Conservation (phyloP, 495 filamentous ascomycete genomes). For the Bombardia bombarda region DNA sequence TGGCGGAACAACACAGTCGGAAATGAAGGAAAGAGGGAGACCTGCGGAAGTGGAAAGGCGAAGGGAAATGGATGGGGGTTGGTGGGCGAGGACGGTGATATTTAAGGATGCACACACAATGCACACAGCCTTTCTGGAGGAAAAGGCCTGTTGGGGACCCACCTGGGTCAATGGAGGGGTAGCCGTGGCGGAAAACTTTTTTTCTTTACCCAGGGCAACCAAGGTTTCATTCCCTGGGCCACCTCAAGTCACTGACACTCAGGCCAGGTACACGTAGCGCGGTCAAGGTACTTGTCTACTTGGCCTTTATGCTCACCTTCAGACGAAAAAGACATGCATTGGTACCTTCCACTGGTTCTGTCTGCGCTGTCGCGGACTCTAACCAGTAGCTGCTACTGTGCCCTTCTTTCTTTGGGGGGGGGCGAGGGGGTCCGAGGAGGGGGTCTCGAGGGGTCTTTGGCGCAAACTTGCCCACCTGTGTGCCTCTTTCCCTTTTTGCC, state of each 20-base stretch:
- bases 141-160: constrained; percentile 8
- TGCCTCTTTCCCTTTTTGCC: constrained; percentile 9
- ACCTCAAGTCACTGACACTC: neutral
- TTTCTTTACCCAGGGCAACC: constrained; percentile 13
- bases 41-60: constrained; percentile 12
- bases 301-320: neutral
- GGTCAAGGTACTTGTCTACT: neutral
- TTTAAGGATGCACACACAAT: constrained; percentile 19
- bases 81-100: constrained; percentile 12
- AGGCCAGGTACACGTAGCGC: neutral
- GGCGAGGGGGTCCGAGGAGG: neutral
- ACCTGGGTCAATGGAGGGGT: constrained; percentile 16
- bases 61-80: constrained; percentile 7
- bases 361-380: neutral
- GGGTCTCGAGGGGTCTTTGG: no score
- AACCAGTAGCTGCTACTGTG: neutral
- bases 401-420: constrained; percentile 3
- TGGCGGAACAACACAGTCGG: constrained; percentile 16
- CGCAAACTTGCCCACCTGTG: no score
- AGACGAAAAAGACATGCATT: neutral
- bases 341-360: neutral
- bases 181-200: constrained; percentile 19
- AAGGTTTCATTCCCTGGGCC: neutral
- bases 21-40: constrained; percentile 17
- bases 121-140: constrained; percentile 15